phyloP scores from a whole-genome alignment of 768 basidiomycete genomes.

The Tricholoma saponaceum region DNA sequence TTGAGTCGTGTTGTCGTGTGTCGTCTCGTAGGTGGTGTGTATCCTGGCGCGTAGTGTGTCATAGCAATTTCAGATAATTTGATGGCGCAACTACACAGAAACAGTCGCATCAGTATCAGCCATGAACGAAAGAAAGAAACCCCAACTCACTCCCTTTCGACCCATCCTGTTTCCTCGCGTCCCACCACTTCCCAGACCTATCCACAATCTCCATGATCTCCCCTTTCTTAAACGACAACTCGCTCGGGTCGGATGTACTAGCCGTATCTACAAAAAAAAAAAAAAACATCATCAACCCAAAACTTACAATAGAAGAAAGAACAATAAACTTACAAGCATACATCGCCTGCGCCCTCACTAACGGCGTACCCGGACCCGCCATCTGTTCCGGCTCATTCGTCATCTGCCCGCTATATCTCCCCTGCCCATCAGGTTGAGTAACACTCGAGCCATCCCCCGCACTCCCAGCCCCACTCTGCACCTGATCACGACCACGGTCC shows the following conservation, averaged over 20 bases:
- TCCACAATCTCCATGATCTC: slow-evolving; percentile 80
- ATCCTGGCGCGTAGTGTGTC: not conserved
- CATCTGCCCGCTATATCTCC: not conserved
- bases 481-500: not conserved
- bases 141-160: slow-evolving; percentile 50
- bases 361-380: not conserved
- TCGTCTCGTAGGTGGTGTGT: not conserved
- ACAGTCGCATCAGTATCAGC: not conserved
- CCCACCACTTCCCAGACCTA: slow-evolving; percentile 78
- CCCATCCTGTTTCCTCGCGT: slow-evolving; percentile 63
- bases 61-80: slow-evolving; percentile 26
- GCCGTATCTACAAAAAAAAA: slow-evolving; percentile 53
- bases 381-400: not conserved
- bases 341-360: not conserved
- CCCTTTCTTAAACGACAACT: slow-evolving; percentile 79
- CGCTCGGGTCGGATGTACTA: slow-evolving; percentile 74
- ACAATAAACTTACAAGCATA: not conserved
- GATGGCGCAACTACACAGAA: slow-evolving; percentile 33
- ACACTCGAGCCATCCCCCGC: not conserved
- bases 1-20: not conserved
- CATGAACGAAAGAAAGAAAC: not conserved
- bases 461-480: too few species aligned
- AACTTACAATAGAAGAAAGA: not conserved
- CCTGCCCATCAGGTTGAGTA: not conserved
- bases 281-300: not conserved